These are phyloP conservation scores for Cytidiella melzeri DNA, from an alignment of 768 basidiomycete species.

Conservation along the genomic window DNA sequence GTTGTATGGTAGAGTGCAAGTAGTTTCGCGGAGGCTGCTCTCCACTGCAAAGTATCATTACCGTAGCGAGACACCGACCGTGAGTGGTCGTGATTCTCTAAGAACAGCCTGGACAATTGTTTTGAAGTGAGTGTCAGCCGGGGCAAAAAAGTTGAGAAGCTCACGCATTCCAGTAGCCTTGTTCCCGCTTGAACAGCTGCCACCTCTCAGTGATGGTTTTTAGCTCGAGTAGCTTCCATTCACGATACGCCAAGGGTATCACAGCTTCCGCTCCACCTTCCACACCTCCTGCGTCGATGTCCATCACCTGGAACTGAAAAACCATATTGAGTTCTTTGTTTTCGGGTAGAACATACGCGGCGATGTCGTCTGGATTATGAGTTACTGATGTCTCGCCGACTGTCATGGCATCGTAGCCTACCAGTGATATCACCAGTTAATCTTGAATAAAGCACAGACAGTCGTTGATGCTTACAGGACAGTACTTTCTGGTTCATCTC, in stretches of 20 bases:
- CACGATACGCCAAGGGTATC: conserved; percentile 34
- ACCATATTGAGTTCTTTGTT: conserved; percentile 63
- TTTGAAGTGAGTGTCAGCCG: too few species aligned
- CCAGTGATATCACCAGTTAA: too few species aligned
- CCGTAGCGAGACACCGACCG: conserved; percentile 62
- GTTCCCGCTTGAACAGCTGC: conserved; percentile 51
- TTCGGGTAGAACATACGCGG: conserved; percentile 47
- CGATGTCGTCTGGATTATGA: conserved; percentile 43
- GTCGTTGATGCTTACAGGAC: conserved; percentile 32
- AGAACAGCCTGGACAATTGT: conserved; percentile 47
- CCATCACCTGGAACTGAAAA: conserved; percentile 60
- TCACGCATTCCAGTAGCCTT: conserved; percentile 65
- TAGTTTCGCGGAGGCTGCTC: conserved; percentile 56
- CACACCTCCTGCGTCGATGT: conserved; percentile 40
- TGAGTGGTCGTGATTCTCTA: conserved; percentile 68
- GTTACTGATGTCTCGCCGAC: conserved; percentile 63
- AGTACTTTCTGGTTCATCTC: conserved; percentile 63
- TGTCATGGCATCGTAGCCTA: conserved; percentile 56
- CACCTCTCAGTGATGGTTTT: conserved; percentile 40
- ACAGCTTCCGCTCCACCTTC: conserved; percentile 25
- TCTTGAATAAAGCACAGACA: background rate
- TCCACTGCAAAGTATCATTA: conserved; percentile 51
- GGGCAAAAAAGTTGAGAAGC: too few species aligned
- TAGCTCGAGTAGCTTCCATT: conserved; percentile 50
- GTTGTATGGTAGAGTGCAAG: conserved; percentile 55